Conservation (phyloP, 2,329 filamentous ascomycete species). For the Neonectria ditissima region DNA sequence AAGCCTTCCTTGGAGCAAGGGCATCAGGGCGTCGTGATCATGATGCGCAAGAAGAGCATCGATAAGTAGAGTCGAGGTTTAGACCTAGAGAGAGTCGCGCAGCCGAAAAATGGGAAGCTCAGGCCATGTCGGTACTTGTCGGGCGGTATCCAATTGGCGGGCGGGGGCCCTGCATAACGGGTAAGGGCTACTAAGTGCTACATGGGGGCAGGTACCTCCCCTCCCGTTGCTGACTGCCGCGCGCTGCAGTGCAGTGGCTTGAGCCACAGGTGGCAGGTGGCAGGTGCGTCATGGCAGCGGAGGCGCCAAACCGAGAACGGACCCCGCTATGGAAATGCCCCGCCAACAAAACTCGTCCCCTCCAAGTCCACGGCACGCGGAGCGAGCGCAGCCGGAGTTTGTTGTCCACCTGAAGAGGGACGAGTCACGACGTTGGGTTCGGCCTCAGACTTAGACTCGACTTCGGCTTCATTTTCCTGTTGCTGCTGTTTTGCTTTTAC, state of each 20-base stretch:
- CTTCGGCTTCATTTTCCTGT: neutral
- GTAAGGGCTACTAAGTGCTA: neutral
- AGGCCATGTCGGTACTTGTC: slow-evolving; percentile 40
- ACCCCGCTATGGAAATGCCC: slow-evolving; percentile 45
- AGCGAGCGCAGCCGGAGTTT: slow-evolving; percentile 6
- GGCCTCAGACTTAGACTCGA: neutral
- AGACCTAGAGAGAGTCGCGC: slow-evolving; percentile 2
- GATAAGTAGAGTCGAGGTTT: slow-evolving; percentile 15
- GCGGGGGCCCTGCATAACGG: slow-evolving; percentile 32
- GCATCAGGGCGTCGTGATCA: slow-evolving; percentile 46
- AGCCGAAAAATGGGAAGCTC: slow-evolving; percentile 35
- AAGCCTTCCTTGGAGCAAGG: slow-evolving; percentile 46
- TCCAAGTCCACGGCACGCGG: slow-evolving; percentile 30
- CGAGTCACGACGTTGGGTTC: slow-evolving; percentile 1
- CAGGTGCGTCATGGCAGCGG: slow-evolving; percentile 37
- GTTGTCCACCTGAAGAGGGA: slow-evolving; percentile 1
- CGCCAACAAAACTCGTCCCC: slow-evolving; percentile 46
- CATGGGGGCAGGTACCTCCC: slow-evolving; percentile 26
- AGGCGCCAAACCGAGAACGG: slow-evolving; percentile 35
- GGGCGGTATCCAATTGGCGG: slow-evolving; percentile 25
- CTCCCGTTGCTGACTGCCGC: slow-evolving; percentile 6
- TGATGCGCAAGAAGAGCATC: slow-evolving; percentile 37
- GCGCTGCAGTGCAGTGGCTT: neutral
- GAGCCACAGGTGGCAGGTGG: slow-evolving; percentile 1
- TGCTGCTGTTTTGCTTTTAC: neutral